These are phyloP conservation scores for Eremomyces bilateralis DNA, from an alignment of 495 filamentous ascomycete genomes.

Conservation along the genomic window DNA sequence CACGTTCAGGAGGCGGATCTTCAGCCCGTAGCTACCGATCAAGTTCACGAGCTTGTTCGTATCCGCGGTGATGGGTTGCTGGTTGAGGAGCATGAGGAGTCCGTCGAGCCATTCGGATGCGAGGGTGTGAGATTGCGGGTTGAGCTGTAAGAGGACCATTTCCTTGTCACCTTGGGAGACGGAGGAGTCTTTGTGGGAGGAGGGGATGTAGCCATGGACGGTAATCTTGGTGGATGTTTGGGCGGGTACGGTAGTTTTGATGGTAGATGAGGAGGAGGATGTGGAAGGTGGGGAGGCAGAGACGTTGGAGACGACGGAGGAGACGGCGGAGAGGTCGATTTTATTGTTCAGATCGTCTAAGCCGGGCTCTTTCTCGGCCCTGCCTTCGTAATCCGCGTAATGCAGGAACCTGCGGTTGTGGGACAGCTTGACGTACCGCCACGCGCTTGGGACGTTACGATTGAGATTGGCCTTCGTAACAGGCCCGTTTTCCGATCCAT, in stretches of 20 bases:
- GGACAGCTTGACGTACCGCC: slow-evolving; percentile 72
- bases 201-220: slow-evolving; percentile 48
- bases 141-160: slow-evolving; percentile 51
- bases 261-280: slow-evolving; percentile 20
- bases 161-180: slow-evolving; percentile 24
- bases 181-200: slow-evolving; percentile 15
- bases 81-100: slow-evolving; percentile 80
- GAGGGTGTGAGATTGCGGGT: slow-evolving; percentile 56
- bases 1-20: slow-evolving; percentile 85
- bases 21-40: slow-evolving; percentile 74
- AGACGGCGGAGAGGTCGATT: slow-evolving; percentile 73
- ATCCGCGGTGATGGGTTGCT: slow-evolving; percentile 90
- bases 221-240: slow-evolving; percentile 62
- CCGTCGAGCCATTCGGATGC: slow-evolving; percentile 97
- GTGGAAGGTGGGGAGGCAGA: slow-evolving; percentile 38
- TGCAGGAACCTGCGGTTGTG: slow-evolving; percentile 84
- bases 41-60: slow-evolving; percentile 72
- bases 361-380: slow-evolving; percentile 39
- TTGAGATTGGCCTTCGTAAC: slow-evolving; percentile 20
- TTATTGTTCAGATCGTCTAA: slow-evolving; percentile 60
- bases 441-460: slow-evolving; percentile 24
- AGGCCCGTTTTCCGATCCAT: slow-evolving; percentile 19
- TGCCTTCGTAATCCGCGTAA: slow-evolving; percentile 64
- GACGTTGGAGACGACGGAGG: slow-evolving; percentile 84
- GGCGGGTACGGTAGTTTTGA: slow-evolving; percentile 9